Evolutionary conservation across 108 stramenopile species (phyloP).

Genomic region (Nannochloropsis granulata): DNA sequence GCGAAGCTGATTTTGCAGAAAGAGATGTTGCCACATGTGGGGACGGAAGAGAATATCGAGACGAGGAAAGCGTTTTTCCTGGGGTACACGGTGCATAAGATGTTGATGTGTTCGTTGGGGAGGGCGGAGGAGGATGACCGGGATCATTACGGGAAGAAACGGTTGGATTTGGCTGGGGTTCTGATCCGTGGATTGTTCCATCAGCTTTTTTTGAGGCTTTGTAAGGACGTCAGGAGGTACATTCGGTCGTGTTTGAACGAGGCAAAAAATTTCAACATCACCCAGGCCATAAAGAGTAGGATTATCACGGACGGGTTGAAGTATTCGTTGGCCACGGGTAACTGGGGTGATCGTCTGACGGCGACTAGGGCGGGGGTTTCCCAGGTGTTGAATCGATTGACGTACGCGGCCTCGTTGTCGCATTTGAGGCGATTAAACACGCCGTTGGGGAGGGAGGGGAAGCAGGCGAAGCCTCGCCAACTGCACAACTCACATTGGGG

Average conservation of each 20-base stretch:
- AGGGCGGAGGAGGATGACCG: constrained; percentile 91
- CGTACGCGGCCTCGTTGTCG: constrained; percentile 92
- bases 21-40: constrained; percentile 93
- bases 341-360: constrained; percentile 88
- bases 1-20: constrained; percentile 84
- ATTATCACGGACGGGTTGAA: constrained; percentile 51
- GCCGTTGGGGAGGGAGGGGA: constrained; percentile 89
- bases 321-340: constrained; percentile 96
- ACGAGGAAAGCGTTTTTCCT: constrained; percentile 98
- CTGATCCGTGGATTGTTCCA: constrained; percentile 87
- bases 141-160: constrained; percentile 99
- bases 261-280: constrained; percentile 85
- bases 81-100: constrained; percentile 94
- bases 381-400: constrained; percentile 92
- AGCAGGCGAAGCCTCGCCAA: constrained; percentile 93
- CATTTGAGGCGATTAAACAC: constrained; percentile 95
- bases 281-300: constrained; percentile 69
- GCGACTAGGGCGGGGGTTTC: constrained; percentile 85
- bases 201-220: constrained; percentile 80
- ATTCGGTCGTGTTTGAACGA: constrained; percentile 90
- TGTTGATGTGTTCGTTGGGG: constrained; percentile 81
- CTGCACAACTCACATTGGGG: constrained; percentile 99
- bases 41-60: constrained; percentile 81
- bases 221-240: constrained; percentile 45
- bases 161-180: constrained; percentile 95